These are phyloP conservation scores for Nicotiana sylvestris DNA, from an alignment of 257 asterid genomes.

Conservation along the genomic window DNA sequence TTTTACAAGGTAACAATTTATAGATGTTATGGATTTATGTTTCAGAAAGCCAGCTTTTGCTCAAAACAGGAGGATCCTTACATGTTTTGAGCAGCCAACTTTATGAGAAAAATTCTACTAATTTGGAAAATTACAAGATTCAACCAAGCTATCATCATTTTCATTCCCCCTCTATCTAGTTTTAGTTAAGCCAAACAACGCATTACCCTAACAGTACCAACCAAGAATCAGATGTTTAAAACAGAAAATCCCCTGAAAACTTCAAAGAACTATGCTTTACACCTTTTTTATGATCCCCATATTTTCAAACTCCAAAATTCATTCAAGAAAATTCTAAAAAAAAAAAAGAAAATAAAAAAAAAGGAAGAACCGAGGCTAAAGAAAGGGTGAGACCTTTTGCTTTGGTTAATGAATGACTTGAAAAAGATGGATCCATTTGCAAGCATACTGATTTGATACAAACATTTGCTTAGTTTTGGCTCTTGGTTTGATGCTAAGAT, in stretches of 20 bases:
- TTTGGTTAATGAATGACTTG: neutral
- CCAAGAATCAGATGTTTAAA: neutral
- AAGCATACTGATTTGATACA: neutral
- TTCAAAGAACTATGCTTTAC: neutral
- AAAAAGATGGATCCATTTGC: neutral
- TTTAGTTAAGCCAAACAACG: neutral
- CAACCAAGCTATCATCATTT: neutral
- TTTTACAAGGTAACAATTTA: neutral
- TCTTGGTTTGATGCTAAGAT: slow-evolving; percentile 22
- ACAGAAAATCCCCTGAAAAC: neutral
- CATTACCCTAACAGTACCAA: neutral
- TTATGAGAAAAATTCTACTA: neutral
- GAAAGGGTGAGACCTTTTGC: neutral
- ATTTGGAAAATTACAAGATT: neutral
- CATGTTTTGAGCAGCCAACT: neutral
- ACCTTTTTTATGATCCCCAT: neutral
- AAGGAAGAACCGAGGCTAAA: neutral
- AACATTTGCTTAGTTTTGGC: slow-evolving; percentile 3
- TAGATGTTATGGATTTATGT: neutral
- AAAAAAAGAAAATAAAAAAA: neutral
- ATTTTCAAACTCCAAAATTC: neutral
- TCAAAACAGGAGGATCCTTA: neutral
- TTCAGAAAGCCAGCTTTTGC: neutral
- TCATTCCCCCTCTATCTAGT: neutral
- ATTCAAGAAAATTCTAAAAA: neutral